Conservation (phyloP, 495 filamentous ascomycete genomes). For the Neurospora sublineolata region DNA sequence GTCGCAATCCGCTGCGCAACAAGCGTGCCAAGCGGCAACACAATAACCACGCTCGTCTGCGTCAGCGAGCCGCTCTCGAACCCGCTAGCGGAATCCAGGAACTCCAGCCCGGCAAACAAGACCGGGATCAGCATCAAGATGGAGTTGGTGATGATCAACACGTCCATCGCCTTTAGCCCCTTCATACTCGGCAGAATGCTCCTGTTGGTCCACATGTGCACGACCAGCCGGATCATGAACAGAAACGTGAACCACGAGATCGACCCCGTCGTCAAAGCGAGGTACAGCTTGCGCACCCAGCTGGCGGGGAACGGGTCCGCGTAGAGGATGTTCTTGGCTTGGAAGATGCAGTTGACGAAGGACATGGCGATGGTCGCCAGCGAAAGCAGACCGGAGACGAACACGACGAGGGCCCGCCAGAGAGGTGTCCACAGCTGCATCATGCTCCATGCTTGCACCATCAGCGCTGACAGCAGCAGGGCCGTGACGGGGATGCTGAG, state of each 20-base stretch:
- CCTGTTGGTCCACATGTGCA: constrained; percentile 25
- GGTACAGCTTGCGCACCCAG: constrained; percentile 41
- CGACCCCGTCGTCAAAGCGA: constrained; percentile 47
- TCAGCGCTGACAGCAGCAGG: constrained; percentile 53
- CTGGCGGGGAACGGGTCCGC: not conserved
- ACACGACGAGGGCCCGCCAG: constrained; percentile 32
- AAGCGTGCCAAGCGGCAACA: constrained; percentile 69
- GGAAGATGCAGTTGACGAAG: constrained; percentile 45
- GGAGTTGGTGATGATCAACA: constrained; percentile 27
- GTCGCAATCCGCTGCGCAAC: constrained; percentile 48
- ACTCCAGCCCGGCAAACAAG: constrained; percentile 59
- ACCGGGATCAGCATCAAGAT: constrained; percentile 62
- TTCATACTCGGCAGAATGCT: constrained; percentile 19
- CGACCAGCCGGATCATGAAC: constrained; percentile 60
- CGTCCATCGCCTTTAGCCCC: constrained; percentile 25
- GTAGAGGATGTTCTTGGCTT: constrained; percentile 39
- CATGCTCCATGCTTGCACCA: constrained; percentile 62
- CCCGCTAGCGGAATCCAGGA: constrained; percentile 12
- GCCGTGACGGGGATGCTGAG: constrained; percentile 47
- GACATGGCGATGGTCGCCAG: constrained; percentile 48
- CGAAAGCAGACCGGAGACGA: constrained; percentile 41
- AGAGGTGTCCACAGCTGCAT: constrained; percentile 33
- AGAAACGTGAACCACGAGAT: constrained; percentile 67
- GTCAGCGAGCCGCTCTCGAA: constrained; percentile 51
- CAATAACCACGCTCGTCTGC: constrained; percentile 57